These are phyloP conservation scores for Annulohypoxylon truncatum DNA, from an alignment of 2,329 filamentous ascomycete genomes.

Conservation along the genomic window DNA sequence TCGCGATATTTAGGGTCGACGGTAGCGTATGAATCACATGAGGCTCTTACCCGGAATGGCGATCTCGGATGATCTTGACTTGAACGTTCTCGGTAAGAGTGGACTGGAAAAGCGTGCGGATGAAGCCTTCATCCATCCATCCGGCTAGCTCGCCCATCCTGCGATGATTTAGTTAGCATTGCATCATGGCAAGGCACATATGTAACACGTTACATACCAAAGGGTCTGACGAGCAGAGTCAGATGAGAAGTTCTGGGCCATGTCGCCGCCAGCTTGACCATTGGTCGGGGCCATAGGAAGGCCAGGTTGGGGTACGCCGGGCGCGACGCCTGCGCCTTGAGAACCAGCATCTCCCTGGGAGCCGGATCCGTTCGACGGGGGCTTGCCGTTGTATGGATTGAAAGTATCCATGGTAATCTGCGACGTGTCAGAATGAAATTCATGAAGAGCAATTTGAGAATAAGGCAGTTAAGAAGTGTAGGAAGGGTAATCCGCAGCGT, in stretches of 20 bases:
- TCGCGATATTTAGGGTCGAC: background rate
- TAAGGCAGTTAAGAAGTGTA: background rate
- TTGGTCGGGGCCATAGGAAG: slow-evolving; percentile 50
- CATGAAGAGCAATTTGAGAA: background rate
- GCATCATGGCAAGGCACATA: background rate
- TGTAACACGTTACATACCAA: slow-evolving; percentile 57
- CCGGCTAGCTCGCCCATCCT: slow-evolving; percentile 99
- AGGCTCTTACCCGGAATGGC: slow-evolving; percentile 85
- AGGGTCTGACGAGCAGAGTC: slow-evolving; percentile 67
- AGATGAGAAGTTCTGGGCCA: slow-evolving; percentile 47
- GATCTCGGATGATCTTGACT: slow-evolving; percentile 99
- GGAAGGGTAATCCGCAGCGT: background rate
- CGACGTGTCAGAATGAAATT: background rate
- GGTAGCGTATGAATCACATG: background rate
- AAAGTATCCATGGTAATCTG: slow-evolving; percentile 51
- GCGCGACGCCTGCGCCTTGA: slow-evolving; percentile 49
- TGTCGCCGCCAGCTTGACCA: slow-evolving; percentile 51
- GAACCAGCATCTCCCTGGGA: slow-evolving; percentile 53
- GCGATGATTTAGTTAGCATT: slow-evolving; percentile 26
- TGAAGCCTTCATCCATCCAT: slow-evolving; percentile 99
- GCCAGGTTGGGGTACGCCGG: slow-evolving; percentile 45
- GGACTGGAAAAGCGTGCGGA: slow-evolving; percentile 90
- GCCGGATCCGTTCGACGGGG: slow-evolving; percentile 52
- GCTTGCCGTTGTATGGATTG: slow-evolving; percentile 52
- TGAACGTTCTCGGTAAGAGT: slow-evolving; percentile 94